A percentile compares a stretch with the other conserved stretches of the same genome.
Evolutionary conservation across 371 early-diverging fungal species (phyloP).

Genomic region (Mortierella sp.): DNA sequence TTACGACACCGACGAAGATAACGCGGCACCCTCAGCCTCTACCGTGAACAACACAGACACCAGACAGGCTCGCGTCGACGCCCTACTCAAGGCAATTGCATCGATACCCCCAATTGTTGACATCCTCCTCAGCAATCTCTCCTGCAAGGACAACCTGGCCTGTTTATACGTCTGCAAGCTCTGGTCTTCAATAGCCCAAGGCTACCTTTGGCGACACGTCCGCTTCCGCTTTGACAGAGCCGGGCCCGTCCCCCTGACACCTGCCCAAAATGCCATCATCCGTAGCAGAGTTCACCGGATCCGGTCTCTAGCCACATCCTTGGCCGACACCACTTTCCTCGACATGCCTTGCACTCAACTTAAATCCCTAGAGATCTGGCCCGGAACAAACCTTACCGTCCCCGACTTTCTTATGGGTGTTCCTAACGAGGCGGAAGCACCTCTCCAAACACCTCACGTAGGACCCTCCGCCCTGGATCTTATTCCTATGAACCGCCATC

Average conservation of each 20-base stretch:
- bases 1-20: background rate
- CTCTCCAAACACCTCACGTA: background rate
- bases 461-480: background rate
- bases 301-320: background rate
- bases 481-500: background rate
- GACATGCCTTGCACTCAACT: constrained; percentile 1
- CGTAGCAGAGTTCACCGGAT: background rate
- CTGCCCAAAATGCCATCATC: background rate
- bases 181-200: background rate
- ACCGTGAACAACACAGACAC: background rate
- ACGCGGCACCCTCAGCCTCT: background rate
- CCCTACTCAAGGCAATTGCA: background rate
- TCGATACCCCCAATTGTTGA: background rate
- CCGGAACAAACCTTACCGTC: background rate
- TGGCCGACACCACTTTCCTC: background rate
- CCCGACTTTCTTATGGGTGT: background rate
- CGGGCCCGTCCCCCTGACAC: background rate
- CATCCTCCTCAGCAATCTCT: background rate
- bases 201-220: constrained; percentile 12
- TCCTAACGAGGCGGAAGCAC: background rate
- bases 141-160: background rate
- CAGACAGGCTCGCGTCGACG: background rate
- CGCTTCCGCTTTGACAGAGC: background rate
- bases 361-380: background rate
- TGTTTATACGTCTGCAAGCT: constrained; percentile 4